A percentile compares a stretch with the other conserved stretches of the same genome.
Evolutionary conservation across 2,329 filamentous ascomycete genomes (phyloP).

Genomic region (Cryoendolithus antarcticus): DNA sequence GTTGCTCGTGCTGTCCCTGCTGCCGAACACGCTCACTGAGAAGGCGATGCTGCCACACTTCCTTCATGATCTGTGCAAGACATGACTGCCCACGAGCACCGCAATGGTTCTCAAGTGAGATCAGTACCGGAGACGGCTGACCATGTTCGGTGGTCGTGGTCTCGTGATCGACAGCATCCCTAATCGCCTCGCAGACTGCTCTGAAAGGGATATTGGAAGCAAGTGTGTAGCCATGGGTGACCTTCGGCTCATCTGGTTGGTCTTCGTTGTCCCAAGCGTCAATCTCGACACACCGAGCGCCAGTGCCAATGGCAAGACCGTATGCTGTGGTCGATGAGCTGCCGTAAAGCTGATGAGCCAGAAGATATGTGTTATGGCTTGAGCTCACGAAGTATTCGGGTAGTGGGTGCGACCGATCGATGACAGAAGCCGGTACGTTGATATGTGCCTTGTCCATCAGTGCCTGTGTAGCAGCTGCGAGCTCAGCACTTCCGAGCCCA

Average conservation of each 20-base stretch:
- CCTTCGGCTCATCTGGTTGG: slow-evolving; percentile 51
- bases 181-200: slow-evolving; percentile 52
- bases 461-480: slow-evolving; percentile 34
- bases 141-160: slow-evolving; percentile 28
- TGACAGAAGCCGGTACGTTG: slow-evolving; percentile 41
- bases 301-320: slow-evolving; percentile 47
- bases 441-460: slow-evolving; percentile 48
- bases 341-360: slow-evolving; percentile 58
- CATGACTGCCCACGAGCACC: slow-evolving; percentile 45
- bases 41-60: slow-evolving; percentile 49
- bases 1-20: slow-evolving; percentile 44
- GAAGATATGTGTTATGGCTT: slow-evolving; percentile 61
- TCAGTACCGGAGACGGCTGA: slow-evolving; percentile 45
- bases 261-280: slow-evolving; percentile 58
- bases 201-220: slow-evolving; percentile 56
- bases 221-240: slow-evolving; percentile 58
- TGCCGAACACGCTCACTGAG: slow-evolving; percentile 45
- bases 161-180: slow-evolving; percentile 50
- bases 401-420: slow-evolving; percentile 47
- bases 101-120: slow-evolving; percentile 60
- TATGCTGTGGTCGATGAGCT: slow-evolving; percentile 51
- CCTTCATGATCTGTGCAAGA: slow-evolving; percentile 52
- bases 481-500: slow-evolving; percentile 32
- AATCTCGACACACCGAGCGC: slow-evolving; percentile 60
- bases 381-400: slow-evolving; percentile 62